Evolutionary conservation across 1,284 basidiomycete species (phyloP).

Genomic region (Cystobasidium pallidum): DNA sequence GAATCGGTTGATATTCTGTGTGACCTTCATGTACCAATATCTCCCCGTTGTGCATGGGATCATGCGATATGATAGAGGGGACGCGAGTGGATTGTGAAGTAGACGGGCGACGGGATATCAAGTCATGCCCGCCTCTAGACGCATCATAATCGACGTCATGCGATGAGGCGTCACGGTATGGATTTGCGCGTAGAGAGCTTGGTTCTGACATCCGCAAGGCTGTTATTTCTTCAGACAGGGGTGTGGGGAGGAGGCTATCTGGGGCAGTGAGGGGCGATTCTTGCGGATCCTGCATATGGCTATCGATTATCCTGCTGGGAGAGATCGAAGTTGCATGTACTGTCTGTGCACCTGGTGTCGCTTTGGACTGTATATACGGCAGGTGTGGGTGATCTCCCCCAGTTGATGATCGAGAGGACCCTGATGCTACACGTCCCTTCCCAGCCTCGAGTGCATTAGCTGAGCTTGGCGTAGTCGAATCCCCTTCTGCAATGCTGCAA

Average conservation of each 20-base stretch:
- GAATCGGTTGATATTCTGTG: not conserved
- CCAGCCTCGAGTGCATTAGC: slow-evolving; percentile 38
- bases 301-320: not conserved
- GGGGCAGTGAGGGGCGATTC: not conserved
- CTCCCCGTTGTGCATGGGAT: not conserved
- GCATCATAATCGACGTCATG: not conserved
- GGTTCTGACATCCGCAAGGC: slow-evolving; percentile 5
- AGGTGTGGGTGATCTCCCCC: not conserved
- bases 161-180: not conserved
- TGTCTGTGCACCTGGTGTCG: not conserved
- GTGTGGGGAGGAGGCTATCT: slow-evolving; percentile 5
- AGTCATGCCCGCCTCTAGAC: not conserved
- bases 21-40: not conserved
- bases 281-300: not conserved
- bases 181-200: not conserved
- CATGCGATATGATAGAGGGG: slow-evolving; percentile 5
- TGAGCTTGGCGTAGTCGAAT: slow-evolving; percentile 16
- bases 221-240: slow-evolving; percentile 13
- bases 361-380: not conserved
- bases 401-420: not conserved
- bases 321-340: not conserved
- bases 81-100: slow-evolving; percentile 14
- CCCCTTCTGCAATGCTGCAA: slow-evolving; percentile 4
- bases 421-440: not conserved
- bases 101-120: not conserved